phyloP scores from a whole-genome alignment of 257 asterid genomes.

The Agastache rugosa region DNA sequence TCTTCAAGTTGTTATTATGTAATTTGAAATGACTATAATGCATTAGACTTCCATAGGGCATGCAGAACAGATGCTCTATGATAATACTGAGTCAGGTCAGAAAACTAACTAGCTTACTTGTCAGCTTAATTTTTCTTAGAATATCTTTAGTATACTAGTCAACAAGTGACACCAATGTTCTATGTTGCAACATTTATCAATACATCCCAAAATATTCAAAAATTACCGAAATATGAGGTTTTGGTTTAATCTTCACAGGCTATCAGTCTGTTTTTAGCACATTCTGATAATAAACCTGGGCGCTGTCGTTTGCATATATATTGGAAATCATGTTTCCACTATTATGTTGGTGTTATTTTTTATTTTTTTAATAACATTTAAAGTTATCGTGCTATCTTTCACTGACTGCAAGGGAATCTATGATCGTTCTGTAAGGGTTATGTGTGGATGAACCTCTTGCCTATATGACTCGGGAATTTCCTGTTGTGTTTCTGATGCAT shows the following conservation, averaged over 20 bases:
- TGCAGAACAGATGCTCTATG: not conserved
- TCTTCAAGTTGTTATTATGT: slow-evolving; percentile 10
- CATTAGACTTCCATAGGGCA: slow-evolving; percentile 9
- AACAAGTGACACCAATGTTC: not conserved
- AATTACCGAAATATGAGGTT: not conserved
- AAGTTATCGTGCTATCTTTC: slow-evolving; percentile 30
- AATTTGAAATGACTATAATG: not conserved
- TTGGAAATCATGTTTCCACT: slow-evolving; percentile 29
- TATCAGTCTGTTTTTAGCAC: slow-evolving; percentile 13
- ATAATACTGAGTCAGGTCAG: not conserved
- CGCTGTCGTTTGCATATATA: not conserved
- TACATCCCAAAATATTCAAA: not conserved
- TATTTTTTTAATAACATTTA: slow-evolving; percentile 15
- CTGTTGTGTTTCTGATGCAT: slow-evolving; percentile 51
- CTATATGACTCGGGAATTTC: slow-evolving; percentile 39
- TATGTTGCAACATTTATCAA: not conserved
- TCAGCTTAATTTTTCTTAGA: not conserved
- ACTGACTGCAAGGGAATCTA: slow-evolving; percentile 36
- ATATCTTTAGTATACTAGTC: slow-evolving; percentile 13
- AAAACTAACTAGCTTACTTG: not conserved
- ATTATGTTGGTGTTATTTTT: slow-evolving; percentile 27
- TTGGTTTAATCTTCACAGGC: not conserved
- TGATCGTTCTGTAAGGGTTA: slow-evolving; percentile 33
- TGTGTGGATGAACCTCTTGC: slow-evolving; percentile 40
- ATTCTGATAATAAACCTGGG: not conserved